A percentile compares a stretch with the other conserved stretches of the same genome.
Conservation (phyloP, 2,329 filamentous ascomycete genomes). For the Plenodomus lindquistii region DNA sequence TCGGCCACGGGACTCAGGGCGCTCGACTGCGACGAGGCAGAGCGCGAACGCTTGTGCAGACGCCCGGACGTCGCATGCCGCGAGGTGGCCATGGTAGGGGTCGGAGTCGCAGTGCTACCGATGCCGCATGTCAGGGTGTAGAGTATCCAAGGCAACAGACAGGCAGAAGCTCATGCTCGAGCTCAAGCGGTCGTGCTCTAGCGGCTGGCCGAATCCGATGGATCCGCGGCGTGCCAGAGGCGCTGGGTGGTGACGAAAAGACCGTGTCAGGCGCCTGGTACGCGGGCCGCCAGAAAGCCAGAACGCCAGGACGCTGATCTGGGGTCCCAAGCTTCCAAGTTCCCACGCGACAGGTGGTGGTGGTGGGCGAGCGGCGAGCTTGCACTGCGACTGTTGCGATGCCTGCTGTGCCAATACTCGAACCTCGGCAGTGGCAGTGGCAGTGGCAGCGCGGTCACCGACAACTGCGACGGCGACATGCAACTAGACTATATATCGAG, state of each 20-base stretch:
- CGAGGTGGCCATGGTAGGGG: slow-evolving; percentile 11
- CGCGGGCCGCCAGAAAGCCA: slow-evolving; percentile 7
- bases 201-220: slow-evolving; percentile 3
- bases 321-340: slow-evolving; percentile 8
- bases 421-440: too few species aligned
- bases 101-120: slow-evolving; percentile 9
- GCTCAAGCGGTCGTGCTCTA: neutral
- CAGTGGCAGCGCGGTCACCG: too few species aligned
- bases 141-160: slow-evolving; percentile 7
- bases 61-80: slow-evolving; percentile 40
- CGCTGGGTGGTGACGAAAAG: slow-evolving; percentile 12
- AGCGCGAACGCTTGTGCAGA: slow-evolving; percentile 47
- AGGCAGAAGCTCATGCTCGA: neutral
- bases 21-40: slow-evolving; percentile 42
- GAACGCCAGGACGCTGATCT: too few species aligned
- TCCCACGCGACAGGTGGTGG: neutral
- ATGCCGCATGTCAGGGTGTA: slow-evolving; percentile 11
- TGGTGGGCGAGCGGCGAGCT: neutral
- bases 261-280: slow-evolving; percentile 6
- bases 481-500: neutral
- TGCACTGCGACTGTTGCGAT: neutral
- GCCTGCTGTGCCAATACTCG: neutral
- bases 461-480: neutral
- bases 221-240: slow-evolving; percentile 7
- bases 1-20: slow-evolving; percentile 40